Conservation (phyloP, 306 rosid genomes). For the Rosa lucieae region DNA sequence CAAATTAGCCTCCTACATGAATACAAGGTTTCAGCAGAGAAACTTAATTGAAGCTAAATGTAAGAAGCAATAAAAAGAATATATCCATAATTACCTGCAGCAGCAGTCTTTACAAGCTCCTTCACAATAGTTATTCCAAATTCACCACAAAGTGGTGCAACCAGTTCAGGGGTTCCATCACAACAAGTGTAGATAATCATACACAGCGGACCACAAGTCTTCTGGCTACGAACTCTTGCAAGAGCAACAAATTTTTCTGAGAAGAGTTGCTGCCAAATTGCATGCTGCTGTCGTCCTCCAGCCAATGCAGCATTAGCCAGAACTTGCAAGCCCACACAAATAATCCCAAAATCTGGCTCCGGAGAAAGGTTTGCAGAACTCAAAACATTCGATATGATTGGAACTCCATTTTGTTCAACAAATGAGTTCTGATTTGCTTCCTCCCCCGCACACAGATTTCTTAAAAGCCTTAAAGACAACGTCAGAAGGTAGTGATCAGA, state of each 20-base stretch:
- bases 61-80: not conserved
- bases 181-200: constrained; percentile 61
- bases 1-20: not conserved
- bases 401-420: constrained; percentile 53
- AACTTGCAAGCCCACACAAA: constrained; percentile 66
- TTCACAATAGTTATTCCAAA: constrained; percentile 45
- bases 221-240: constrained; percentile 41
- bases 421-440: constrained; percentile 48
- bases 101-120: constrained; percentile 56
- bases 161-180: constrained; percentile 51
- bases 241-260: constrained; percentile 43
- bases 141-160: constrained; percentile 37
- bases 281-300: constrained; percentile 57
- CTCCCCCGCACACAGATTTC: constrained; percentile 79
- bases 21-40: not conserved
- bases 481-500: constrained; percentile 28
- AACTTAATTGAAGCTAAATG: constrained; percentile 9
- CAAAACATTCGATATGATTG: constrained; percentile 40
- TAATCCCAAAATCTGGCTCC: constrained; percentile 34
- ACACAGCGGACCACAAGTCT: constrained; percentile 65
- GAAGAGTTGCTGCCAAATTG: constrained; percentile 54
- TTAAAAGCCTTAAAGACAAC: constrained; percentile 50
- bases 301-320: constrained; percentile 79
- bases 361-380: constrained; percentile 29
- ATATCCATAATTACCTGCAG: constrained; percentile 38